Evolutionary conservation across 2,329 filamentous ascomycete species (phyloP), one percentile per base, ranked within the genome.

Genomic region (Lasiodiplodia gonubiensis): DNA sequence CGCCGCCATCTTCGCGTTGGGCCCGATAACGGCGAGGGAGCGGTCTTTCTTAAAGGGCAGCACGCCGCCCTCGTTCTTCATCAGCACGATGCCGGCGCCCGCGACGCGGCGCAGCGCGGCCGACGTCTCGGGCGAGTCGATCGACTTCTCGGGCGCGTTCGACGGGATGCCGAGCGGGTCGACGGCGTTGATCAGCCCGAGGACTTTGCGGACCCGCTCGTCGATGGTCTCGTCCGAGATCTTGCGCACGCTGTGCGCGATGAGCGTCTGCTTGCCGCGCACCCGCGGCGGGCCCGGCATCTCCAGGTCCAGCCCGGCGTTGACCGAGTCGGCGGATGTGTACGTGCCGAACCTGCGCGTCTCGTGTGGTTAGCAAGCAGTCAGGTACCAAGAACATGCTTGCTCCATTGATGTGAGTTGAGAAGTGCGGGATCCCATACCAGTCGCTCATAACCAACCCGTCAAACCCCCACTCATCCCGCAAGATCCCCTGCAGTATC

Each of bases 401-500:
- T n/a, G n/a, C n/a, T n/a, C n/a, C n/a, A n/a, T n/a, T n/a, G n/a
- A 2, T 89, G 89, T 7, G 88, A 87, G 27, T 1, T 85, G 8
- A 85, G 83, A 69, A 83, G 82, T 46, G 84, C 79, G 79, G 70
- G 86, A 88, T 2, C 3, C 88, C 55, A 88, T 89, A 46, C 90
- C 89, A 92, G 74, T 92, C 90, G 53, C 84, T 87, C 71, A 85
- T 88, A 0, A 89, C 85, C 48, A 85, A 90, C 73, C 90, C 91
- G 57, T 92, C 82, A 73, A 89, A 93, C 0, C 87, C 89, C 90
- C 90, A 93, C 74, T 92, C 88, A 2, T 85, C 85, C 66, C 90
- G 83, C n/a, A 93, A 80, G 39, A 93, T 89, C 49, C 77, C 74
- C 67, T 89, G 90, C n/a, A 93, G 80, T 1, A 89, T 81, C 67